Percentiles rank a stretch among this genome's conserved stretches.
Conservation (phyloP, 495 filamentous ascomycete genomes). For the Aspergillus nidulans region DNA sequence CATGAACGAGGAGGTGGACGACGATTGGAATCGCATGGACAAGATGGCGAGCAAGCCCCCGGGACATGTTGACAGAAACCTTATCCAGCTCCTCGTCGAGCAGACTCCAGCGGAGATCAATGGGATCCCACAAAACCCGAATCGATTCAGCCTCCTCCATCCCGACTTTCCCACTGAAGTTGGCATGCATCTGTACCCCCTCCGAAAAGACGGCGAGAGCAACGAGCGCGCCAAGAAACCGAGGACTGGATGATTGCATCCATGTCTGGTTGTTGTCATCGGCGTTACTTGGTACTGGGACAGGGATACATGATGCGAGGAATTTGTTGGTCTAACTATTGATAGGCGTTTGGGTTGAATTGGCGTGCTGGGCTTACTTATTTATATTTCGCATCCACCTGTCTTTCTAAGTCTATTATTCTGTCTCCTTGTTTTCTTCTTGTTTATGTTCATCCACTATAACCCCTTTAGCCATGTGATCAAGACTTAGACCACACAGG, state of each 20-base stretch:
- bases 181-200: conserved; percentile 35
- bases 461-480: not conserved
- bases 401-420: not conserved
- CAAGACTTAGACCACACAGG: not conserved
- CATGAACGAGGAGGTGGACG: conserved; percentile 53
- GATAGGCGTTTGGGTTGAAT: conserved; percentile 12
- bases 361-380: conserved; percentile 1
- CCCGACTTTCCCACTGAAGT: conserved; percentile 38
- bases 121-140: conserved; percentile 31
- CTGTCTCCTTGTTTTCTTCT: not conserved
- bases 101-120: conserved; percentile 28
- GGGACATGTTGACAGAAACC: conserved; percentile 35
- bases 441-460: not conserved
- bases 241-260: conserved; percentile 4
- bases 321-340: not conserved
- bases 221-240: conserved; percentile 19
- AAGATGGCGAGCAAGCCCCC: conserved; percentile 31
- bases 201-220: conserved; percentile 12
- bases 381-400: not conserved
- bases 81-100: conserved; percentile 36
- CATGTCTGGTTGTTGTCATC: not conserved
- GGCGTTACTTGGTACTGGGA: conserved; percentile 8
- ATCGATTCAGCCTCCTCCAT: conserved; percentile 35
- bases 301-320: conserved; percentile 1
- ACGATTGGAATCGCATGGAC: conserved; percentile 57